These are phyloP conservation scores for Hortaea werneckii DNA, from an alignment of 2,329 filamentous ascomycete species.

Conservation along the genomic window DNA sequence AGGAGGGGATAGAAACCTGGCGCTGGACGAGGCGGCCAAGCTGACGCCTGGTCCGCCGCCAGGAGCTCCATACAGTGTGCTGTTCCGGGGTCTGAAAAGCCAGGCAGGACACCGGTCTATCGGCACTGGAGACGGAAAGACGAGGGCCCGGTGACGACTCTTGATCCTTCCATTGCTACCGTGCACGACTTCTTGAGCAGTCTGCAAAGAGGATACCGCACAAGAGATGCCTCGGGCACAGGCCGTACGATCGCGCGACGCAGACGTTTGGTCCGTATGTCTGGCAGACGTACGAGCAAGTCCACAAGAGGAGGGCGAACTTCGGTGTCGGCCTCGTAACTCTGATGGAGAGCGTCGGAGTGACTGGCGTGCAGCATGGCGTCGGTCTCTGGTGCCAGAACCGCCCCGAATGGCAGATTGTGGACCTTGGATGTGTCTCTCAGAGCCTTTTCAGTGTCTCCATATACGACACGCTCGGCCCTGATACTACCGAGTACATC, in stretches of 20 bases:
- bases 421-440: slow-evolving; percentile 75
- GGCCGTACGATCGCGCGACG: slow-evolving; percentile 65
- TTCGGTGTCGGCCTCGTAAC: slow-evolving; percentile 79
- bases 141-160: slow-evolving; percentile 54
- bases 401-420: slow-evolving; percentile 79
- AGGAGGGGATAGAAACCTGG: slow-evolving; percentile 5
- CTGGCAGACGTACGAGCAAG: slow-evolving; percentile 74
- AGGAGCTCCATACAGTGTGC: slow-evolving; percentile 67
- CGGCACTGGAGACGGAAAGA: slow-evolving; percentile 72
- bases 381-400: slow-evolving; percentile 83
- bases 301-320: slow-evolving; percentile 70
- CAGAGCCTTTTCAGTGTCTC: slow-evolving; percentile 85
- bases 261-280: slow-evolving; percentile 67
- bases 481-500: slow-evolving; percentile 88
- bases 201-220: slow-evolving; percentile 51
- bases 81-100: slow-evolving; percentile 61
- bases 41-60: slow-evolving; percentile 56
- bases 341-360: slow-evolving; percentile 62
- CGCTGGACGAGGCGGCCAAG: slow-evolving; percentile 31
- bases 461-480: slow-evolving; percentile 89
- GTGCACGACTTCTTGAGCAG: slow-evolving; percentile 27
- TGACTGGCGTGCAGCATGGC: slow-evolving; percentile 57
- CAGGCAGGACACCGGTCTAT: slow-evolving; percentile 67
- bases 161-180: slow-evolving; percentile 49
- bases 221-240: slow-evolving; percentile 65